Evolutionary conservation across 306 rosid species (phyloP).

Genomic region (Phaseolus lunatus): DNA sequence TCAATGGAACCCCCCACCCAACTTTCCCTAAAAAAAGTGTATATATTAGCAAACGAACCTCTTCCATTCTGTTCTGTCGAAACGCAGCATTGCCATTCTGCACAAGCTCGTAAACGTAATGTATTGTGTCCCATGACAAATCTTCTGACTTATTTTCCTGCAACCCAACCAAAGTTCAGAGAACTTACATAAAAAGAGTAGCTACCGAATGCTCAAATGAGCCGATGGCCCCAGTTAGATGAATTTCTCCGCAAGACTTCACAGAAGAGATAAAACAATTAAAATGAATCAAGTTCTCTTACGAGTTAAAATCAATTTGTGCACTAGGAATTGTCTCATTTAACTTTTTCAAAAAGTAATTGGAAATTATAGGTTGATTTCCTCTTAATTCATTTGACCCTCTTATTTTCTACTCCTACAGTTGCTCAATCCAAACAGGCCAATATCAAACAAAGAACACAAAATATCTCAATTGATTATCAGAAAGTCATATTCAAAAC

Average conservation of each 20-base stretch:
- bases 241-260: not conserved
- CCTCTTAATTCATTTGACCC: not conserved
- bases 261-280: not conserved
- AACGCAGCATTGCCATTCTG: slow-evolving; percentile 78
- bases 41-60: slow-evolving; percentile 56
- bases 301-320: not conserved
- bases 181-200: slow-evolving; percentile 5
- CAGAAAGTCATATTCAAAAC: not conserved
- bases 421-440: not conserved
- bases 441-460: slow-evolving; percentile 29
- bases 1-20: slow-evolving; percentile 30
- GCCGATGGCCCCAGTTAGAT: not conserved
- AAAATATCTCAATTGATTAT: slow-evolving; percentile 10
- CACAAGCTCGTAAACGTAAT: slow-evolving; percentile 67
- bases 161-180: slow-evolving; percentile 47
- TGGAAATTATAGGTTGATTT: not conserved
- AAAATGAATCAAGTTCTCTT: not conserved
- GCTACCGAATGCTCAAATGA: not conserved
- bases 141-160: slow-evolving; percentile 69
- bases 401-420: not conserved
- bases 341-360: not conserved
- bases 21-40: not conserved
- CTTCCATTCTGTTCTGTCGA: slow-evolving; percentile 69
- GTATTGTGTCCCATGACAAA: slow-evolving; percentile 64
- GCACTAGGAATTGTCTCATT: not conserved